Percentiles rank a stretch among this genome's conserved stretches.
Conservation (phyloP, 495 filamentous ascomycete species). For the Penicillium samsonianum region DNA sequence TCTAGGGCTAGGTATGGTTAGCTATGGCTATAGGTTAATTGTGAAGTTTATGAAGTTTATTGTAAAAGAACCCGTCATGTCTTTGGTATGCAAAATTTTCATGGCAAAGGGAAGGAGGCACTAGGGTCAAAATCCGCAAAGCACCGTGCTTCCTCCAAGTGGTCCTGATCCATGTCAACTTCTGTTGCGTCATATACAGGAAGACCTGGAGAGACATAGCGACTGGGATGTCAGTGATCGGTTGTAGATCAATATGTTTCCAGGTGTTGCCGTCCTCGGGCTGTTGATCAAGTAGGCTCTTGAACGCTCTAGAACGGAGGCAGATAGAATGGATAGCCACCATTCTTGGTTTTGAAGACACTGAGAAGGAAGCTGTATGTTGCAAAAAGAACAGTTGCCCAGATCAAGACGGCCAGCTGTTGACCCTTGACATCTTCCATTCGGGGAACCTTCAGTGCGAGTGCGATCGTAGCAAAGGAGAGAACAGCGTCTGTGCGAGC, state of each 20-base stretch:
- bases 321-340: slow-evolving; percentile 89
- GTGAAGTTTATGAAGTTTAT: neutral
- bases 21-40: neutral
- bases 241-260: neutral
- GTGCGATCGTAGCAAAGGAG: slow-evolving; percentile 83
- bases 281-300: slow-evolving; percentile 15
- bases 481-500: slow-evolving; percentile 76
- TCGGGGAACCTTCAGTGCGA: slow-evolving; percentile 88
- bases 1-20: neutral
- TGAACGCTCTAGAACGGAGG: slow-evolving; percentile 84
- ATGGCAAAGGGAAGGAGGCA: neutral
- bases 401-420: slow-evolving; percentile 78
- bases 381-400: slow-evolving; percentile 74
- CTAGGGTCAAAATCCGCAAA: neutral
- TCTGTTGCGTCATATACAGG: neutral
- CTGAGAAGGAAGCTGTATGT: slow-evolving; percentile 94
- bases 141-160: neutral
- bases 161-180: neutral
- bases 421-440: slow-evolving; percentile 77
- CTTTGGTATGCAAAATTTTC: neutral
- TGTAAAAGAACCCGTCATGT: neutral
- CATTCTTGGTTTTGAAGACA: slow-evolving; percentile 92
- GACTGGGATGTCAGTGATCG: neutral
- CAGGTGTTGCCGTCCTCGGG: neutral
- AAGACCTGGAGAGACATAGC: neutral